Conservation (phyloP, 2,329 filamentous ascomycete genomes). For the Alternaria alternata region DNA sequence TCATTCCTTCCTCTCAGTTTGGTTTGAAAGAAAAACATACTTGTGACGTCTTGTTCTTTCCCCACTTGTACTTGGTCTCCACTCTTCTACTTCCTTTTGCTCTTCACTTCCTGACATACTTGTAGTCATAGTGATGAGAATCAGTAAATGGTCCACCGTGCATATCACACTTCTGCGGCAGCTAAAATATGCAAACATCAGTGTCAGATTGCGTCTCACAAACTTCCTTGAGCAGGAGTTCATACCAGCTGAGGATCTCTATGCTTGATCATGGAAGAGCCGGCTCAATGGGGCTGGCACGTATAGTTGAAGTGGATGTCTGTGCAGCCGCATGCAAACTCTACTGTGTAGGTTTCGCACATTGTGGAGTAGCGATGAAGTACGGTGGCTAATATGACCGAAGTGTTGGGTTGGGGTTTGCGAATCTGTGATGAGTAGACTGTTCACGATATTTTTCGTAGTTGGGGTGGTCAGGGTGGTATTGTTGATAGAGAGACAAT, state of each 20-base stretch:
- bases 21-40: too few species aligned
- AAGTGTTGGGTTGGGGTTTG: too few species aligned
- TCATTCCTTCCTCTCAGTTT: too few species aligned
- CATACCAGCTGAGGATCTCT: background rate
- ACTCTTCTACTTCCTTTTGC: background rate
- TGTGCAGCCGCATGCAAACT: slow-evolving; percentile 4
- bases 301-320: background rate
- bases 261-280: background rate
- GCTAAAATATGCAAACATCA: background rate
- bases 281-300: background rate
- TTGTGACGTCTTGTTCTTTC: too few species aligned
- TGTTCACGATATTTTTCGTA: too few species aligned
- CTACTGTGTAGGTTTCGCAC: slow-evolving; percentile 1
- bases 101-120: background rate
- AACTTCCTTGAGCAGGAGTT: background rate
- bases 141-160: background rate
- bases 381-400: too few species aligned
- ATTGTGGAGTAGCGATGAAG: background rate
- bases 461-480: too few species aligned
- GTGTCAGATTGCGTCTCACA: background rate
- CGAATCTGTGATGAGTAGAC: too few species aligned
- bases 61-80: too few species aligned
- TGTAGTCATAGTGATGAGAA: background rate
- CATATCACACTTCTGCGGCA: background rate
- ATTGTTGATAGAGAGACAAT: too few species aligned